A percentile compares a stretch with the other conserved stretches of the same genome.
Evolutionary conservation across 352 stramenopile genomes (phyloP).

Genomic region (Pythium biforme): DNA sequence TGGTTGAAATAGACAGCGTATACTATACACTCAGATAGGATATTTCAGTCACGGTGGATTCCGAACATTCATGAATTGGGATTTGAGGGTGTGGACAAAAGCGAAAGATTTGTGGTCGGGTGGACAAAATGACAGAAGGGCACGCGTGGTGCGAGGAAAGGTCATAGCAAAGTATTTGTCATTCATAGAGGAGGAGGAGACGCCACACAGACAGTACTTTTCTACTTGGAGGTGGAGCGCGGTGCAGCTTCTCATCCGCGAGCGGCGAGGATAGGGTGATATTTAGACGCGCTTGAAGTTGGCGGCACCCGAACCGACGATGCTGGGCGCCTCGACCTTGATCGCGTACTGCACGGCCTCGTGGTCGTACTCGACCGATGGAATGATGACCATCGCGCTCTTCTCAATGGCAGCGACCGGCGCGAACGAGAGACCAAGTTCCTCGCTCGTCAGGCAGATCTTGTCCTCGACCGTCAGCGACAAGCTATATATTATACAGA

Average conservation of each 20-base stretch:
- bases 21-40: conserved; percentile 8
- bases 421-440: conserved; percentile 62
- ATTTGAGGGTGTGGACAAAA: too few relatives aligned
- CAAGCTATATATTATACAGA: conserved; percentile 37
- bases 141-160: too few relatives aligned
- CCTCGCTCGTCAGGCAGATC: conserved; percentile 73
- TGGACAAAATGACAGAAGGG: not conserved
- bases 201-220: not conserved
- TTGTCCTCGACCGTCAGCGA: conserved; percentile 78
- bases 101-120: too few relatives aligned
- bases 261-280: not conserved
- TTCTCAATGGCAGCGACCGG: conserved; percentile 71
- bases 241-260: conserved; percentile 1
- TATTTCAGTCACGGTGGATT: too few relatives aligned
- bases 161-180: not conserved
- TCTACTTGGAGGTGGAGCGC: not conserved
- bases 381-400: conserved; percentile 78
- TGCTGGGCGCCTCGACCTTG: conserved; percentile 73
- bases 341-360: conserved; percentile 73
- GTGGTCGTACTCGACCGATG: conserved; percentile 63
- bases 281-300: conserved; percentile 86
- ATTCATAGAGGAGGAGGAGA: not conserved
- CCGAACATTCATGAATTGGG: too few relatives aligned
- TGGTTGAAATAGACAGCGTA: conserved; percentile 14
- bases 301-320: conserved; percentile 69